Evolutionary conservation across 495 filamentous ascomycete genomes (phyloP).

Genomic region (Endocarpon pusillum): DNA sequence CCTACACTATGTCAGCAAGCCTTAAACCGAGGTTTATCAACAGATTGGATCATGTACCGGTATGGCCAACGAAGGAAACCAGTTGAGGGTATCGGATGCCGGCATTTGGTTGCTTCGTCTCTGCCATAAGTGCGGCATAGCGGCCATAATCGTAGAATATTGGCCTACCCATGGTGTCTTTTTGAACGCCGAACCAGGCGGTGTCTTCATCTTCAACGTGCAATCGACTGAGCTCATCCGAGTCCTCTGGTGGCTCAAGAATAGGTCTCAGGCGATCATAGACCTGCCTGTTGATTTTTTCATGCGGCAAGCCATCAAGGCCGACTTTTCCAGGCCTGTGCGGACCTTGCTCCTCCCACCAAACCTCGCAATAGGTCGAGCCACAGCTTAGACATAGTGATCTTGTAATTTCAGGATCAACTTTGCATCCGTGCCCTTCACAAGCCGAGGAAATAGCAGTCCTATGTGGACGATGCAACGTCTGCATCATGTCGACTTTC

Average conservation of each 20-base stretch:
- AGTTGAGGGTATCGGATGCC: constrained; percentile 23
- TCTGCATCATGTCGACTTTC: no score
- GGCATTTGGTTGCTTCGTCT: constrained; percentile 13
- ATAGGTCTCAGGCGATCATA: constrained; percentile 2
- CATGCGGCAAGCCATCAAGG: constrained; percentile 8
- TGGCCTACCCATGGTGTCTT: constrained; percentile 14
- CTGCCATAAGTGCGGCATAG: constrained; percentile 23
- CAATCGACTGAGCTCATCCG: constrained; percentile 3
- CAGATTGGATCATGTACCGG: no score
- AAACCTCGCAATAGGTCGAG: background rate
- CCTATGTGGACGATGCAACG: no score
- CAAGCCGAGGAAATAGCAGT: no score
- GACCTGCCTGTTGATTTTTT: constrained; percentile 5
- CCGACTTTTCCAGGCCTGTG: background rate
- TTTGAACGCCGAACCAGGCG: constrained; percentile 30
- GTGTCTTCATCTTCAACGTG: constrained; percentile 24
- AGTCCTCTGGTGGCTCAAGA: constrained; percentile 3
- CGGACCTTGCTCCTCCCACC: background rate
- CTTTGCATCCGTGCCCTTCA: no score
- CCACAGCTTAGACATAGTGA: background rate
- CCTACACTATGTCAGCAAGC: no score
- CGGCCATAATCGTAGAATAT: constrained; percentile 23
- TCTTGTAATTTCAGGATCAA: no score
- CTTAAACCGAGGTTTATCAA: no score
- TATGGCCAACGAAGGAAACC: constrained; percentile 33